Conservation (phyloP, 441 rosid genomes). For the Breynia disticha region DNA sequence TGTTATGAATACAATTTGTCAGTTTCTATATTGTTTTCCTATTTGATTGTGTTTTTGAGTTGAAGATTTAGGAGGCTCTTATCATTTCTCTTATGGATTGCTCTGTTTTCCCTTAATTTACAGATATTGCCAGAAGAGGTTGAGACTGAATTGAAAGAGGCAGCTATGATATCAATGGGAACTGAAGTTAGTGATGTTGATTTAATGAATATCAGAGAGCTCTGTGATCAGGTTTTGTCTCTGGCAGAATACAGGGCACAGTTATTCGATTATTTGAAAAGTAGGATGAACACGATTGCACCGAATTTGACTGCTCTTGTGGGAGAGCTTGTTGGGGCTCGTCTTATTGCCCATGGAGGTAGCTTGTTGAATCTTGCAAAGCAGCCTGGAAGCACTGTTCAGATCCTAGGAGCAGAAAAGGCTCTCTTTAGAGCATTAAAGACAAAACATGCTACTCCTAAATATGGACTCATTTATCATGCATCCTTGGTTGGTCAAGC, state of each 20-base stretch:
- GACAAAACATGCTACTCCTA: slow-evolving; percentile 90
- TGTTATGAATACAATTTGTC: no score
- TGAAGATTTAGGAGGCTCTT: not conserved
- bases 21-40: not conserved
- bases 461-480: slow-evolving; percentile 77
- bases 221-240: slow-evolving; percentile 80
- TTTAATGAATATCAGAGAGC: slow-evolving; percentile 61
- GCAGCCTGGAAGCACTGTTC: slow-evolving; percentile 92
- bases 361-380: slow-evolving; percentile 85
- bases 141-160: slow-evolving; percentile 75
- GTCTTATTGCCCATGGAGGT: slow-evolving; percentile 86
- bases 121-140: slow-evolving; percentile 65
- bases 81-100: not conserved
- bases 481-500: slow-evolving; percentile 95
- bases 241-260: slow-evolving; percentile 91
- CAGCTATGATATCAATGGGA: slow-evolving; percentile 89
- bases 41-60: not conserved
- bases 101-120: not conserved
- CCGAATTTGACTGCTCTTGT: slow-evolving; percentile 92
- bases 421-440: slow-evolving; percentile 92
- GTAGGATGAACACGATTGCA: slow-evolving; percentile 84
- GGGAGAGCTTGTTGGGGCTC: slow-evolving; percentile 96
- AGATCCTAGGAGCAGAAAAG: slow-evolving; percentile 91
- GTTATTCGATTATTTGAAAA: slow-evolving; percentile 74
- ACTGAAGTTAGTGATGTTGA: slow-evolving; percentile 83